Evolutionary conservation across 768 basidiomycete genomes (phyloP), one percentile per base, ranked within the genome.

Genomic region (Gymnopilus dilepis): DNA sequence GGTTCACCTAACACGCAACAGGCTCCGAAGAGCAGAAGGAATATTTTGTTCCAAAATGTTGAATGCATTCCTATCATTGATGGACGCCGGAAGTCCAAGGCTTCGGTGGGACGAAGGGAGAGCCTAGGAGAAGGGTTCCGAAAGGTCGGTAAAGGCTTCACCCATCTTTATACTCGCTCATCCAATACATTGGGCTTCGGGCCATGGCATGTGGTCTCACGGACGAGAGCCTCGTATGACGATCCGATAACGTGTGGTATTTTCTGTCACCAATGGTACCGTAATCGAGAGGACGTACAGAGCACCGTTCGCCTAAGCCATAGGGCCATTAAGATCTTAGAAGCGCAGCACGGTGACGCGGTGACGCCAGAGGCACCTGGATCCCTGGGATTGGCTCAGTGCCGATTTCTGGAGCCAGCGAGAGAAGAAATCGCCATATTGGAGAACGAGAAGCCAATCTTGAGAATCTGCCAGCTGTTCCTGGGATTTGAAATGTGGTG

Each of bases 1-100:
- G 58, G 56, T 7, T 65, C 64, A 7, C 57, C 62, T 1, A 64
- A 19, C 22, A 30, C 62, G 47, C 37, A 47, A 43, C 22, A 48
- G 15, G 47, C 48, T 4, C 53, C 40, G 17, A 37, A 64, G 4
- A 66, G 26, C 15, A 51, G 0, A 15, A 60, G 31, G 11, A 61
- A 3, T 8, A 66, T 11, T 38, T 58, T 55, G 42, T 24, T 42
- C 3, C 37, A 50, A 4, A 21, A 2, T 8, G 33, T 24, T 45
- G 34, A 43, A 8, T 28, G 6, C 34, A 24, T 13, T 17, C 48
- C 45, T 21, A 50, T 56, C 42, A 47, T n/a, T n/a, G n/a, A n/a
- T n/a, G n/a, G n/a, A n/a, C n/a, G n/a, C n/a, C n/a, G n/a, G n/a
- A n/a, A n/a, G n/a, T n/a, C n/a, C n/a, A n/a, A n/a, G n/a, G n/a